Conservation (phyloP, 1,284 basidiomycete species). For the Pterula multifida region DNA sequence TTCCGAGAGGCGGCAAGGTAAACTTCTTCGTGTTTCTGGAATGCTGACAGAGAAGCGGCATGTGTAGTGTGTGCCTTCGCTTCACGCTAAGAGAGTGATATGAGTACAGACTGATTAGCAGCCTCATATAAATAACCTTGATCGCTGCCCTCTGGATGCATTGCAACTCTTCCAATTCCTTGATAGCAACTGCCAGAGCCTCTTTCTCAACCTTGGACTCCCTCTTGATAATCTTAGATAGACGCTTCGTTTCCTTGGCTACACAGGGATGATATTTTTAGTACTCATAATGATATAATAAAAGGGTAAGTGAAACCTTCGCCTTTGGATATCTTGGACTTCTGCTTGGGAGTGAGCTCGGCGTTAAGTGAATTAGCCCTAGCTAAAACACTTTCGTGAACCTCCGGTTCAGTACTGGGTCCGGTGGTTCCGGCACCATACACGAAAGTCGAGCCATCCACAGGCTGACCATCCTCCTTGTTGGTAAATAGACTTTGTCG, state of each 20-base stretch:
- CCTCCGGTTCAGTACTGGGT: slow-evolving; percentile 20
- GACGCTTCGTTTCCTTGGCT: slow-evolving; percentile 35
- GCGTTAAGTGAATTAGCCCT: slow-evolving; percentile 29
- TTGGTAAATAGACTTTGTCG: slow-evolving; percentile 19
- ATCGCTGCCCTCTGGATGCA: slow-evolving; percentile 38
- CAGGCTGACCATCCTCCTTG: slow-evolving; percentile 17
- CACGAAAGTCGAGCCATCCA: slow-evolving; percentile 32
- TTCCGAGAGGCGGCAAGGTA: slow-evolving; percentile 33
- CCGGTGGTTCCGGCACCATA: slow-evolving; percentile 36
- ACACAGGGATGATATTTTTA: slow-evolving; percentile 4
- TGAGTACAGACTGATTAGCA: too few relatives aligned
- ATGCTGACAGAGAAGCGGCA: slow-evolving; percentile 26
- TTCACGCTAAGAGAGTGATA: slow-evolving; percentile 28
- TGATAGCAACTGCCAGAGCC: slow-evolving; percentile 30
- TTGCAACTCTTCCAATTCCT: slow-evolving; percentile 40
- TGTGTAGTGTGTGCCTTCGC: slow-evolving; percentile 29
- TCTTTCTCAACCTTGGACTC: slow-evolving; percentile 42
- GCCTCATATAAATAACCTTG: slow-evolving; percentile 27
- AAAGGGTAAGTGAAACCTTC: slow-evolving; percentile 25
- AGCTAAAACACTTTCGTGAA: slow-evolving; percentile 23
- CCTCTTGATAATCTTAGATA: slow-evolving; percentile 40
- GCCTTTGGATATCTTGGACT: slow-evolving; percentile 29
- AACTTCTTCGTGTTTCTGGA: slow-evolving; percentile 36
- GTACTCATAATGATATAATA: too few relatives aligned
- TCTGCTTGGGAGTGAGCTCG: slow-evolving; percentile 31